Evolutionary conservation across 1,284 basidiomycete genomes (phyloP).

Genomic region (Cryptococcus sp.): DNA sequence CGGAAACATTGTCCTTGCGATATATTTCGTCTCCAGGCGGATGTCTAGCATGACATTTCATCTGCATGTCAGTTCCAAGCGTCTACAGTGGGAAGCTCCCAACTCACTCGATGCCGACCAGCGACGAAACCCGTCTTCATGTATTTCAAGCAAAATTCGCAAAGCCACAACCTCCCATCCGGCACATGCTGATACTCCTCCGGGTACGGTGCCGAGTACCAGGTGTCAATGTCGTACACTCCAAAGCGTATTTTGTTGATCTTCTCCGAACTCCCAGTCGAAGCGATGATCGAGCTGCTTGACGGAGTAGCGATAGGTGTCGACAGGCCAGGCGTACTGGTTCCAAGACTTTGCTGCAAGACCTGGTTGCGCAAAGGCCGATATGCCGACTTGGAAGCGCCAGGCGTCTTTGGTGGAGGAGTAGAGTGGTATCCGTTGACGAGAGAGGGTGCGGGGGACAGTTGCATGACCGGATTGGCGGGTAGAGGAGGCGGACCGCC

Average conservation of each 20-base stretch:
- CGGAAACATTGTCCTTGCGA: constrained; percentile 76
- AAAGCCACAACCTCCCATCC: constrained; percentile 91
- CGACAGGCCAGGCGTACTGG: not conserved
- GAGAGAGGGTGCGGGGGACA: constrained; percentile 17
- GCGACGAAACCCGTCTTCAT: constrained; percentile 93
- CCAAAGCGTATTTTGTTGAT: constrained; percentile 90
- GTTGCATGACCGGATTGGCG: not conserved
- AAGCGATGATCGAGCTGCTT: not conserved
- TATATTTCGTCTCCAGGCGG: constrained; percentile 99
- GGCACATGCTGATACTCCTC: constrained; percentile 94
- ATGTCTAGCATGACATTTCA: constrained; percentile 91
- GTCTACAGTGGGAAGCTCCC: not conserved
- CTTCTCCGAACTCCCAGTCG: constrained; percentile 21
- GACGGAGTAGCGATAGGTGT: not conserved
- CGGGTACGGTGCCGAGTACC: constrained; percentile 98
- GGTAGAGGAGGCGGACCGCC: constrained; percentile 30
- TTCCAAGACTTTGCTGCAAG: constrained; percentile 5
- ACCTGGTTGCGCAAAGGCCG: not conserved
- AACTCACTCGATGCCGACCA: constrained; percentile 72
- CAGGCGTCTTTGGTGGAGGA: constrained; percentile 9
- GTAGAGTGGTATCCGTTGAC: not conserved
- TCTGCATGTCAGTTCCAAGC: constrained; percentile 49
- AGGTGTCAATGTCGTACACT: constrained; percentile 91
- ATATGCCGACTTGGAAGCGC: constrained; percentile 5
- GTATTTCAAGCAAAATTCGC: constrained; percentile 97